phyloP scores from a whole-genome alignment of 495 filamentous ascomycete species.

The Letharia columbiana region DNA sequence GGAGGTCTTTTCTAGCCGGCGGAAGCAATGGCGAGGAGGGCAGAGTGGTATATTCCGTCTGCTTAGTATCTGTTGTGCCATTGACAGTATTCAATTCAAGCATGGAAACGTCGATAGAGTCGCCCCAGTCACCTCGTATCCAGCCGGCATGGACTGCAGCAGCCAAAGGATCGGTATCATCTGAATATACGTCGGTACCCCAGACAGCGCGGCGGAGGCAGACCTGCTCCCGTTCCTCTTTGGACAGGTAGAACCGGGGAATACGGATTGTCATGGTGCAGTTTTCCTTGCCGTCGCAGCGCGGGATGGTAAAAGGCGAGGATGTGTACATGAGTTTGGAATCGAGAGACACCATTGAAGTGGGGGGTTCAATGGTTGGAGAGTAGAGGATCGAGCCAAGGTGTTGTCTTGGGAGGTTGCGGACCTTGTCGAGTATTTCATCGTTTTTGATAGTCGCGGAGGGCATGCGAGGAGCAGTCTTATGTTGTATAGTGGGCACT shows the following conservation, averaged over 20 bases:
- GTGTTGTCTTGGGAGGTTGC: constrained; percentile 64
- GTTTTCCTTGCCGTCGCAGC: constrained; percentile 76
- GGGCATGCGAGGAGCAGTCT: constrained; percentile 48
- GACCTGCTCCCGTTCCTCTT: constrained; percentile 66
- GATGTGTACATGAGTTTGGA: constrained; percentile 44
- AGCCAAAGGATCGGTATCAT: constrained; percentile 89
- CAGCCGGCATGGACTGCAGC: constrained; percentile 90
- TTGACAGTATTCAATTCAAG: constrained; percentile 45
- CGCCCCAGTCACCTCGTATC: constrained; percentile 79
- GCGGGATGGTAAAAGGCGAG: constrained; percentile 61
- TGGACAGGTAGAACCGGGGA: constrained; percentile 64
- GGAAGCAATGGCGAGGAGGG: constrained; percentile 36
- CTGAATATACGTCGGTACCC: constrained; percentile 91
- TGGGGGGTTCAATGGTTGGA: constrained; percentile 31
- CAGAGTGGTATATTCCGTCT: constrained; percentile 14
- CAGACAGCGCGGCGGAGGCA: constrained; percentile 69
- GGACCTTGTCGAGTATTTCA: constrained; percentile 58
- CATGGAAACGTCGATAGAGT: constrained; percentile 60
- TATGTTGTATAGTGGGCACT: constrained; percentile 29
- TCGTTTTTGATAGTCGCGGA: constrained; percentile 56
- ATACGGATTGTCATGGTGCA: constrained; percentile 85
- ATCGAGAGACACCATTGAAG: constrained; percentile 27
- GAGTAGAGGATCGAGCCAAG: constrained; percentile 63
- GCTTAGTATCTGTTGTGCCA: neutral
- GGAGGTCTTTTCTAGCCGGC: constrained; percentile 57